Percentiles rank a stretch among this genome's conserved stretches.
phyloP scores from a whole-genome alignment of 371 early-diverging fungal species.

The Zychaea mexicana region DNA sequence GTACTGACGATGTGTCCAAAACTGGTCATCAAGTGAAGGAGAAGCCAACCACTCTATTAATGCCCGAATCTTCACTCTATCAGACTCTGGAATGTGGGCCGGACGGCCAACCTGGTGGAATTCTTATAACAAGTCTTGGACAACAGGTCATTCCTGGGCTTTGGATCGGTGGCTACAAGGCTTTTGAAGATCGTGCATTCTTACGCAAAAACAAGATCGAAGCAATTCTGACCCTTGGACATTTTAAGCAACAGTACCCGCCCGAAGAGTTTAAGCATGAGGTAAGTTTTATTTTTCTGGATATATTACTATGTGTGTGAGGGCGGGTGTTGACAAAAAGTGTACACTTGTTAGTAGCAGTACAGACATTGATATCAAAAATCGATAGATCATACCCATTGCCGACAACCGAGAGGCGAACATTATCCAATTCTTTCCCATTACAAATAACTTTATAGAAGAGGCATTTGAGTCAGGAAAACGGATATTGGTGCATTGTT shows the following conservation, averaged over 20 bases:
- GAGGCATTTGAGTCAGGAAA: slow-evolving; percentile 45
- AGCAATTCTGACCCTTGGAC: slow-evolving; percentile 57
- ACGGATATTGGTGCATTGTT: slow-evolving; percentile 62
- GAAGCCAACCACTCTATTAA: not conserved
- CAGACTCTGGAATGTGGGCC: slow-evolving; percentile 38
- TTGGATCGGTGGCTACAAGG: slow-evolving; percentile 52
- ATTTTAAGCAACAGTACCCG: slow-evolving; percentile 38
- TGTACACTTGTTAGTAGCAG: not conserved
- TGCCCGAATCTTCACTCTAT: slow-evolving; percentile 24
- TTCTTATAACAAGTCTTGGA: slow-evolving; percentile 45
- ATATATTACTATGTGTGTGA: not conserved
- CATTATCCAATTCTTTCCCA: slow-evolving; percentile 69
- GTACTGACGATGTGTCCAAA: not conserved
- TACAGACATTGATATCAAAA: no score
- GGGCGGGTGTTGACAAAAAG: not conserved
- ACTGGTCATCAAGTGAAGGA: not conserved
- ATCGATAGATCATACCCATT: slow-evolving; percentile 49
- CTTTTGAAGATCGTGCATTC: slow-evolving; percentile 32
- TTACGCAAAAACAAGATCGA: slow-evolving; percentile 57
- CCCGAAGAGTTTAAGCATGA: slow-evolving; percentile 54
- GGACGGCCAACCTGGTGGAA: slow-evolving; percentile 50
- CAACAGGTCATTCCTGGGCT: slow-evolving; percentile 39
- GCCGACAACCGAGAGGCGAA: slow-evolving; percentile 72
- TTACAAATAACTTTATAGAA: slow-evolving; percentile 62
- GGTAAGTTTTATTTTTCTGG: slow-evolving; percentile 16